A percentile compares a stretch with the other conserved stretches of the same genome.
Evolutionary conservation across 1,284 basidiomycete genomes (phyloP).

Genomic region (Sanghuangporus weigelae): DNA sequence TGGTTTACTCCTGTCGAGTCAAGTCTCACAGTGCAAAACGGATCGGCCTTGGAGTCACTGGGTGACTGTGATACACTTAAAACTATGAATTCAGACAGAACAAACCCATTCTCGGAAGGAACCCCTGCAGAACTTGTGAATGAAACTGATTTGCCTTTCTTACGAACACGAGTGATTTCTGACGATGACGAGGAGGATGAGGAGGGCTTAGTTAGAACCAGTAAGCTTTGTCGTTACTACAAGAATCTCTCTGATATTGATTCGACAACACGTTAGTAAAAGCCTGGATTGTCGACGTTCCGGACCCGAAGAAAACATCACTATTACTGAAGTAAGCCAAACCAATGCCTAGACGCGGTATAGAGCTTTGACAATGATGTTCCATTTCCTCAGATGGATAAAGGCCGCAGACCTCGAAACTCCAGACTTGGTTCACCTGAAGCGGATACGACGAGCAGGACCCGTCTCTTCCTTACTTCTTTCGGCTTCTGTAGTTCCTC

Average conservation of each 20-base stretch:
- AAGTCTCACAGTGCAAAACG: conserved; percentile 12
- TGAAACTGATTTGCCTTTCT: conserved; percentile 60
- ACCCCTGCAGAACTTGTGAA: conserved; percentile 41
- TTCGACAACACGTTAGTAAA: conserved; percentile 38
- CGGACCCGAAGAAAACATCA: conserved; percentile 56
- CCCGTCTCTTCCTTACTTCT: conserved; percentile 49
- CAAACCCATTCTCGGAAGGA: conserved; percentile 31
- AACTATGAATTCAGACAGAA: conserved; percentile 24
- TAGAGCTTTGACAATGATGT: background rate
- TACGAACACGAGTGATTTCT: conserved; percentile 47
- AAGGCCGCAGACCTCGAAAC: conserved; percentile 55
- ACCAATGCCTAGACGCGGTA: background rate
- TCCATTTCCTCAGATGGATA: conserved; percentile 48
- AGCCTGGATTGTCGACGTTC: conserved; percentile 86
- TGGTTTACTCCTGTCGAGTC: conserved; percentile 50
- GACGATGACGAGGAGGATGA: conserved; percentile 56
- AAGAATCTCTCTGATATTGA: conserved; percentile 7
- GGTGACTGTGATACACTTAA: conserved; percentile 46
- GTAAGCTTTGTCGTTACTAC: conserved; percentile 31
- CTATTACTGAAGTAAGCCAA: conserved; percentile 57
- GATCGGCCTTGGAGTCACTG: conserved; percentile 14
- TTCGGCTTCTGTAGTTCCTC: conserved; percentile 29
- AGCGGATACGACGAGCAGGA: conserved; percentile 52
- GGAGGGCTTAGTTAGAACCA: conserved; percentile 48
- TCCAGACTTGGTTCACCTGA: conserved; percentile 67